Evolutionary conservation across 257 asterid genomes (phyloP).

Genomic region (Mentha longifolia): DNA sequence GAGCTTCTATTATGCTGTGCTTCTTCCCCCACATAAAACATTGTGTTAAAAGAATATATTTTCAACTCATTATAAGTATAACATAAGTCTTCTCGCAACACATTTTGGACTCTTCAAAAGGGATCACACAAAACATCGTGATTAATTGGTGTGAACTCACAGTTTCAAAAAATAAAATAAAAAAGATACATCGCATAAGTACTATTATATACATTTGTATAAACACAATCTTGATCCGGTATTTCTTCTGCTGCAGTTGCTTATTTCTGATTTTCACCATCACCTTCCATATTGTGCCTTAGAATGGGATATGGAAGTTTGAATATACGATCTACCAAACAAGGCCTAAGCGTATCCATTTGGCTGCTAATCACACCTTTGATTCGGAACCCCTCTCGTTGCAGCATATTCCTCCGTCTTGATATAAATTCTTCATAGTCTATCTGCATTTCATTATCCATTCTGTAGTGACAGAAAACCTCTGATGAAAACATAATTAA

Average conservation of each 20-base stretch:
- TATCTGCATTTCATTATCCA: constrained; percentile 47
- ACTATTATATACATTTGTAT: not conserved
- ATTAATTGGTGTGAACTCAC: too few relatives aligned
- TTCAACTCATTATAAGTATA: too few relatives aligned
- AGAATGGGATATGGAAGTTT: constrained; percentile 58
- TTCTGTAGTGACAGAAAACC: constrained; percentile 39
- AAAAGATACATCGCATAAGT: not conserved
- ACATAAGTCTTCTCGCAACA: too few relatives aligned
- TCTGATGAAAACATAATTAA: not conserved
- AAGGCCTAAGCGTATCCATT: constrained; percentile 51
- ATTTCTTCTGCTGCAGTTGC: constrained; percentile 2
- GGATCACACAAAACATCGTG: not conserved
- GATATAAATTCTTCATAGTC: constrained; percentile 50
- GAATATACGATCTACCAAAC: constrained; percentile 50
- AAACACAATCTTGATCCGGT: not conserved
- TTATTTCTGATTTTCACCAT: constrained; percentile 26
- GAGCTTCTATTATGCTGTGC: too few relatives aligned
- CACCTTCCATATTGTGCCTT: constrained; percentile 18
- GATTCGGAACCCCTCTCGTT: constrained; percentile 48
- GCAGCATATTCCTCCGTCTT: constrained; percentile 45
- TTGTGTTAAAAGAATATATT: too few relatives aligned
- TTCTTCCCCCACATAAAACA: too few relatives aligned
- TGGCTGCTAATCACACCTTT: constrained; percentile 63
- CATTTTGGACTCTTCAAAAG: not conserved
- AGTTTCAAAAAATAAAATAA: too few relatives aligned